Percentiles rank a stretch among this genome's conserved stretches.
phyloP scores from a whole-genome alignment of 2,329 filamentous ascomycete genomes.

The Fusarium nodosum region DNA sequence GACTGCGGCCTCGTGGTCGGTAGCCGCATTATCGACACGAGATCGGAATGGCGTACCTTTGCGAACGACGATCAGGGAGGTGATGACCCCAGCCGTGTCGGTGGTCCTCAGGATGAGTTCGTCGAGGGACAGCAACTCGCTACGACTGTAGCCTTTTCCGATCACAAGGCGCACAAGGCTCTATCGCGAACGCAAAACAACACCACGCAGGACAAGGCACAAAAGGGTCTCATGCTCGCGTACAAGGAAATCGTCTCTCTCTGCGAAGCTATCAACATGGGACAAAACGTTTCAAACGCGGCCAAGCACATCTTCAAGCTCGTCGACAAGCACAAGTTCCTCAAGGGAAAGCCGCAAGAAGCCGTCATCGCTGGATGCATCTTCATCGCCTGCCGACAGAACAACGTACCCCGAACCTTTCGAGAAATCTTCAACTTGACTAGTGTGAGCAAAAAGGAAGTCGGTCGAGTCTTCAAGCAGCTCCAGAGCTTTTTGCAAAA shows the following conservation, averaged over 20 bases:
- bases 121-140: conserved; percentile 91
- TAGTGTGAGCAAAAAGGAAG: conserved; percentile 96
- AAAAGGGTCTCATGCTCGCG: conserved; percentile 84
- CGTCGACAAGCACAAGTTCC: conserved; percentile 89
- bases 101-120: conserved; percentile 90
- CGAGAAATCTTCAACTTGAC: conserved; percentile 94
- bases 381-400: conserved; percentile 96
- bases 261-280: conserved; percentile 87
- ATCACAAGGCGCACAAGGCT: conserved; percentile 78
- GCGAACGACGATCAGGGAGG: conserved; percentile 97
- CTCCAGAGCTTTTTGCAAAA: conserved; percentile 89
- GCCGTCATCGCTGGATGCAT: conserved; percentile 96
- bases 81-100: conserved; percentile 97
- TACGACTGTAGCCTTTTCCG: conserved; percentile 87
- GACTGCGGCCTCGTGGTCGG: conserved; percentile 92
- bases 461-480: conserved; percentile 93
- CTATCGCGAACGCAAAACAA: conserved; percentile 89
- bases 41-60: conserved; percentile 99
- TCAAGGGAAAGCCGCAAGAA: conserved; percentile 96
- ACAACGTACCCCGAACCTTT: conserved; percentile 88
- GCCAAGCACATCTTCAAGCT: conserved; percentile 97
- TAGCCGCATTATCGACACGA: conserved; percentile 92
- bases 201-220: conserved; percentile 85
- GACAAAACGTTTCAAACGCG: conserved; percentile 84
- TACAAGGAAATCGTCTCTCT: conserved; percentile 90